Base-by-base conservation (phyloP, 805 yeast species). In the Blastobotrys americana region DNA sequence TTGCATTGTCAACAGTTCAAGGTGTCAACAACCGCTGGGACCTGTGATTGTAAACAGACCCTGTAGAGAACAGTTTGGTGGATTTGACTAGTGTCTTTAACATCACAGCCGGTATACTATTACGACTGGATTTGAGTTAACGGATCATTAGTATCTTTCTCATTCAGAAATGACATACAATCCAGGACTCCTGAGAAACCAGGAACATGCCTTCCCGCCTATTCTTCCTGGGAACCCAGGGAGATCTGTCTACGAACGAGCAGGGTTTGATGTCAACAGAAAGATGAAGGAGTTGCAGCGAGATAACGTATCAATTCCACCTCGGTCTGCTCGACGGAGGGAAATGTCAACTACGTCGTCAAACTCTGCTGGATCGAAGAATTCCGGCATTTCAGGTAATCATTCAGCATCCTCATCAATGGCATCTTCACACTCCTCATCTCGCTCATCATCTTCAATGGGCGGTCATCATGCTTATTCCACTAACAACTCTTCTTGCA, bases 181-280 rank as follows among this genome's bases (percentile, higher is more conserved):
- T 21, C 18, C 37, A 21, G 25, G 16, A n/a, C 16, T 13, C 20
- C 39, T 36, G 19, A 33, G 44, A 25, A 61, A 65, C 52, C 41
- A 61, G 41, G 68, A 63, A 49, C 46, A 50, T 41, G 68, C 71
- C 28, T 67, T 67, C 48, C 72, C 72, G 6, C 65, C 67, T 1
- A 62, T 68, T 37, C 58, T 60, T 5, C 59, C 63, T 9, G 68
- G 68, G 9, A 53, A 50, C 2, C 53, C 49, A 16, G 51, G 58
- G 43, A 65, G 61, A 33, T 56, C 63, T 35, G 70, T 67, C 22
- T 67, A 63, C 46, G 70, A 69, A 49, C 62, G 70, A 10, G 72
- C 72, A 3, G 72, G 72, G 6, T 67, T 69, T 46, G 69, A 66
- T 33, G 66, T 61, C 34, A 57, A 59, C 48, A 39, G 42, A 6